Percentiles rank a stretch among this genome's conserved stretches.
Conservation (phyloP, 768 basidiomycete species). For the Flagelloscypha sp. region DNA sequence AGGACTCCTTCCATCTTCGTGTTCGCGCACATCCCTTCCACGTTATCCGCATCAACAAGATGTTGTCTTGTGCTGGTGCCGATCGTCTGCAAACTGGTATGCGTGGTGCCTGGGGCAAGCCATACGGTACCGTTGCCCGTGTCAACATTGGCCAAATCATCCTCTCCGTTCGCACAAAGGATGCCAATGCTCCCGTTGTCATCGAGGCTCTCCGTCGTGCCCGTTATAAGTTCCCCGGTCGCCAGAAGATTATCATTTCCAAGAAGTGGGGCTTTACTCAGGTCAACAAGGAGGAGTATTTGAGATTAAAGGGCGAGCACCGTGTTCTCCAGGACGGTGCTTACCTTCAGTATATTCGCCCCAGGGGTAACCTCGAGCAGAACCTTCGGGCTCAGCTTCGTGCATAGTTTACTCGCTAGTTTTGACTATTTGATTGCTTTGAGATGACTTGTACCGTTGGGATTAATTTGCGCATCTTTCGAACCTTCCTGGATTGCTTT, state of each 20-base stretch:
- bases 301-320: conserved; percentile 84
- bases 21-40: conserved; percentile 98
- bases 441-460: conserved; percentile 3
- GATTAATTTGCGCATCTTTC: no score
- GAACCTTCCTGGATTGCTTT: no score
- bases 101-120: conserved; percentile 99
- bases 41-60: conserved; percentile 99
- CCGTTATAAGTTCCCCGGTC: conserved; percentile 98
- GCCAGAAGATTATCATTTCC: conserved; percentile 93
- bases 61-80: conserved; percentile 98
- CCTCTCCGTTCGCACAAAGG: conserved; percentile 86
- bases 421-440: conserved; percentile 14
- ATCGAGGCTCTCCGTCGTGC: conserved; percentile 96
- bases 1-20: conserved; percentile 97
- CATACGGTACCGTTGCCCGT: conserved; percentile 91
- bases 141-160: conserved; percentile 98
- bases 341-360: conserved; percentile 89
- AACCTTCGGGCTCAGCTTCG: conserved; percentile 81
- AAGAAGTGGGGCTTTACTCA: conserved; percentile 99
- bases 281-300: conserved; percentile 83
- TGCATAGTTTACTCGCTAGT: conserved; percentile 40
- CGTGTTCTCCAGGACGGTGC: conserved; percentile 91
- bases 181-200: conserved; percentile 77
- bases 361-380: conserved; percentile 75
- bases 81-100: conserved; percentile 97